Evolutionary conservation across 2,329 filamentous ascomycete species (phyloP), one percentile per base, ranked within the genome.

Genomic region (Didymella glomerata): DNA sequence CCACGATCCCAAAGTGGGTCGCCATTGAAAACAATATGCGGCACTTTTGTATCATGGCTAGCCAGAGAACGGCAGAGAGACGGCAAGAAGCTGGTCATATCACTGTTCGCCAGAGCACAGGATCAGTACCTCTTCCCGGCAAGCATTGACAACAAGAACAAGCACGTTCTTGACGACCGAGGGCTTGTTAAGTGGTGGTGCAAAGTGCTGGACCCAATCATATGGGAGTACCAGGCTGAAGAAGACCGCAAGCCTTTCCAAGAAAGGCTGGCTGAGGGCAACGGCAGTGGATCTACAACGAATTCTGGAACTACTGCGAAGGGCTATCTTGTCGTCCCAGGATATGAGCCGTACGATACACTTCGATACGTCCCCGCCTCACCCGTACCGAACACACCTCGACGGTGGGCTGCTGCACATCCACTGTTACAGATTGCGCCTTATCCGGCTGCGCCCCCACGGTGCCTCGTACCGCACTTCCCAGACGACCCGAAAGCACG

Each of bases 111-210:
- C 0, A 86, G 95, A 60, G 88, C 95, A 0, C 95, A 98, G 74
- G 88, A 90, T 50, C 95, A 98, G 72, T 99, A 99, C 68, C 85
- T 99, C 14, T 99, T 98, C 73, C 93, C 95, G 0, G 92, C 92
- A 0, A 98, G 94, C 71, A 87, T 93, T 38, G 89, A 96, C 60
- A 94, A 97, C 74, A 77, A 79, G 18, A 86, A 86, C 2, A 99
- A 99, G 74, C 95, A 99, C 79, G 90, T 99, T 0, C 81, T 98
- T 9, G 92, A 97, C 69, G 95, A 99, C 70, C 85, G 93, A 30
- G 92, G 91, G 0, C 81, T 99, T 50, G 91, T 99, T 20, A 92
- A 89, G 70, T 99, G 95, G 95, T 99, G 95, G 95, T 97, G 93
- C 72, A 89, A 87, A 16, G 91, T 94, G 11, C 79, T 97, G 13